Evolutionary conservation across 2,329 filamentous ascomycete species (phyloP).

Genomic region (Chaetomiaceae sp.): DNA sequence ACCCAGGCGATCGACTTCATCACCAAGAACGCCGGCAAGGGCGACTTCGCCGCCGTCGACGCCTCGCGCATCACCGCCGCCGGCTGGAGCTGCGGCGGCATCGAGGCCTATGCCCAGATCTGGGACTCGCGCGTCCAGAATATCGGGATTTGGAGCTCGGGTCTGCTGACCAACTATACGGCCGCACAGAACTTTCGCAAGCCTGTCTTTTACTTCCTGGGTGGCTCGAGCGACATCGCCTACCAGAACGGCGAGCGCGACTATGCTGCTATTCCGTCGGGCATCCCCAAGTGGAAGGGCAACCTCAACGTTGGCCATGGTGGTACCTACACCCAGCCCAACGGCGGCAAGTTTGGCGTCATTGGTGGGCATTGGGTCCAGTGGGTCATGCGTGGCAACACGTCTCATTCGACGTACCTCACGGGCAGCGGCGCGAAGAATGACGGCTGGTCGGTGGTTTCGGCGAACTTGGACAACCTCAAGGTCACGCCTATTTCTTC

Average conservation of each 20-base stretch:
- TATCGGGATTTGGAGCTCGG: constrained; percentile 10
- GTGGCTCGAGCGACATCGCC: constrained; percentile 16
- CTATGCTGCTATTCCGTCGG: constrained; percentile 11
- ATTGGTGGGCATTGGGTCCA: too few relatives aligned
- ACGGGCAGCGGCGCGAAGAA: too few relatives aligned
- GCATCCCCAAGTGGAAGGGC: constrained; percentile 18
- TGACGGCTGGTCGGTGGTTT: too few relatives aligned
- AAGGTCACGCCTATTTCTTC: too few relatives aligned
- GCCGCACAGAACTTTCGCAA: constrained; percentile 13
- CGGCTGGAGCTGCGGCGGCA: constrained; percentile 28
- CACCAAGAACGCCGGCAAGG: constrained; percentile 16
- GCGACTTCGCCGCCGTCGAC: constrained; percentile 22
- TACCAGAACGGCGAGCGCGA: constrained; percentile 20
- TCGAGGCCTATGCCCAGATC: constrained; percentile 23
- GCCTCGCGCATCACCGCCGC: constrained; percentile 24
- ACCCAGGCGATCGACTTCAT: constrained; percentile 22
- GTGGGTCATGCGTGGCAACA: too few relatives aligned
- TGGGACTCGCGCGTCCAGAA: constrained; percentile 19
- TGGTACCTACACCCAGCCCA: constrained; percentile 12
- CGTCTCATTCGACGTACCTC: too few relatives aligned
- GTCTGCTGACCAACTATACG: constrained; percentile 5
- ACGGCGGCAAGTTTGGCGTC: too few relatives aligned
- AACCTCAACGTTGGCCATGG: constrained; percentile 18
- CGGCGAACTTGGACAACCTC: too few relatives aligned
- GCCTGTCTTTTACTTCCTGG: constrained; percentile 18